phyloP scores from a whole-genome alignment of 2,329 filamentous ascomycete species.

The Aspergillus candidus region DNA sequence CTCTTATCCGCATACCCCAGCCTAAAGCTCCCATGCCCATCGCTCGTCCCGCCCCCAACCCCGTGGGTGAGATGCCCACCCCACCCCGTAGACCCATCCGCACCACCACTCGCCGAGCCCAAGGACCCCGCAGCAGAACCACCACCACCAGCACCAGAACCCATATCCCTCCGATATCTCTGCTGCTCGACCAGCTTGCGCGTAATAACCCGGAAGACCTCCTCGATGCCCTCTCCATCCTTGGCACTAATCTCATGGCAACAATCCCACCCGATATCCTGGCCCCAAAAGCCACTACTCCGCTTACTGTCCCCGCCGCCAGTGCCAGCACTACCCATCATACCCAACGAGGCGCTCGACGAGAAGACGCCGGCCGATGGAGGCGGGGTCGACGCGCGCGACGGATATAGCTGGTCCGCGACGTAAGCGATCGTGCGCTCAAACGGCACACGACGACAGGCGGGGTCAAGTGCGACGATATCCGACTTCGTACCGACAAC shows the following conservation, averaged over 20 bases:
- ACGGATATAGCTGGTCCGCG: slow-evolving; percentile 79
- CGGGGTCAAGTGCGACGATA: slow-evolving; percentile 77
- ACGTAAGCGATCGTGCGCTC: slow-evolving; percentile 95
- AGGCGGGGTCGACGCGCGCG: slow-evolving; percentile 60
- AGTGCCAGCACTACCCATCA: too few relatives aligned
- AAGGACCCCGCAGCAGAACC: too few relatives aligned
- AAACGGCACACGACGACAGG: slow-evolving; percentile 76
- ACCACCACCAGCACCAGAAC: too few relatives aligned
- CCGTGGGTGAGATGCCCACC: slow-evolving; percentile 37
- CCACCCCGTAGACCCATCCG: slow-evolving; percentile 38
- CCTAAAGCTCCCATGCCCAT: slow-evolving; percentile 54
- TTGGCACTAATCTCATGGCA: slow-evolving; percentile 96
- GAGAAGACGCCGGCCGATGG: slow-evolving; percentile 50
- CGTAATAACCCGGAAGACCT: slow-evolving; percentile 87
- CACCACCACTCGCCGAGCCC: slow-evolving; percentile 39
- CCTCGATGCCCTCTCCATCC: slow-evolving; percentile 90
- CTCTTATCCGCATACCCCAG: slow-evolving; percentile 56
- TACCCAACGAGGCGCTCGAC: slow-evolving; percentile 15
- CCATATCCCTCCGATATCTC: slow-evolving; percentile 43
- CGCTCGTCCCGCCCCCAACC: slow-evolving; percentile 40
- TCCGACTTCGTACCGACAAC: slow-evolving; percentile 95
- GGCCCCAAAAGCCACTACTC: slow-evolving; percentile 62
- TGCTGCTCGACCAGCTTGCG: slow-evolving; percentile 74
- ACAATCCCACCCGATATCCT: slow-evolving; percentile 91
- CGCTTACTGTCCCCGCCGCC: slow-evolving; percentile 40